These are phyloP conservation scores for Pseudozyma hubeiensis DNA, from an alignment of 1,284 basidiomycete genomes.

Conservation along the genomic window DNA sequence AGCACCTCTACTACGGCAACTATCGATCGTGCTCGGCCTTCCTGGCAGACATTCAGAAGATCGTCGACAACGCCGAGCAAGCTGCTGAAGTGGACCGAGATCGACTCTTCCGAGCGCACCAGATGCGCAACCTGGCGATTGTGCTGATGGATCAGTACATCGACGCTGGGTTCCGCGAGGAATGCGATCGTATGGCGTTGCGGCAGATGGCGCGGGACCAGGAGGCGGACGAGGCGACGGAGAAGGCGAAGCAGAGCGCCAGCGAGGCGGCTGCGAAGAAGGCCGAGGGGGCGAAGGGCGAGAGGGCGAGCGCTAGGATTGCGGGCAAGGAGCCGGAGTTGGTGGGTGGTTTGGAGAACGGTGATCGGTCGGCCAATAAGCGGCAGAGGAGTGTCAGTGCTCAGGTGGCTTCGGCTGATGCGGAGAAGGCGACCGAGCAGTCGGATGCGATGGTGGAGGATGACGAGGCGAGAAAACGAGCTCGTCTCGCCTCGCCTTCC, in stretches of 20 bases:
- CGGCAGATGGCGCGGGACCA: slow-evolving; percentile 77
- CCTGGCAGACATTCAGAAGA: slow-evolving; percentile 86
- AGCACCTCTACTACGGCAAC: slow-evolving; percentile 83
- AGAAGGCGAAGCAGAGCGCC: slow-evolving; percentile 71
- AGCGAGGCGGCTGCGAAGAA: slow-evolving; percentile 50
- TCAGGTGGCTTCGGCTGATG: slow-evolving; percentile 4
- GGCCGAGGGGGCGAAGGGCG: slow-evolving; percentile 46
- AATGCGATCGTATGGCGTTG: slow-evolving; percentile 88
- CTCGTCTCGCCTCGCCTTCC: slow-evolving; percentile 24
- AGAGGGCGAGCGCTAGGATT: slow-evolving; percentile 72
- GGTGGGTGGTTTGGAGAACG: slow-evolving; percentile 24
- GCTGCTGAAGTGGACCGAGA: slow-evolving; percentile 76
- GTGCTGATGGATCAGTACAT: slow-evolving; percentile 87
- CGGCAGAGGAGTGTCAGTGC: slow-evolving; percentile 44
- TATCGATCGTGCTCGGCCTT: slow-evolving; percentile 91
- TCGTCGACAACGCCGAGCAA: slow-evolving; percentile 84
- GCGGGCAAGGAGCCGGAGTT: slow-evolving; percentile 78
- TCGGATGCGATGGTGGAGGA: slow-evolving; percentile 5
- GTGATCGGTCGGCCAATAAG: slow-evolving; percentile 42
- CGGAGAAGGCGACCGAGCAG: not conserved
- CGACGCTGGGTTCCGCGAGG: slow-evolving; percentile 82
- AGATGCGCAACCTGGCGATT: slow-evolving; percentile 87
- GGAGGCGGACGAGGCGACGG: slow-evolving; percentile 72
- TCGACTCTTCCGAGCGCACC: slow-evolving; percentile 82
- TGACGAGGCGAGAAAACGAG: slow-evolving; percentile 39